Base-by-base conservation (phyloP, 441 rosid species). In the Lepidium campestre region DNA sequence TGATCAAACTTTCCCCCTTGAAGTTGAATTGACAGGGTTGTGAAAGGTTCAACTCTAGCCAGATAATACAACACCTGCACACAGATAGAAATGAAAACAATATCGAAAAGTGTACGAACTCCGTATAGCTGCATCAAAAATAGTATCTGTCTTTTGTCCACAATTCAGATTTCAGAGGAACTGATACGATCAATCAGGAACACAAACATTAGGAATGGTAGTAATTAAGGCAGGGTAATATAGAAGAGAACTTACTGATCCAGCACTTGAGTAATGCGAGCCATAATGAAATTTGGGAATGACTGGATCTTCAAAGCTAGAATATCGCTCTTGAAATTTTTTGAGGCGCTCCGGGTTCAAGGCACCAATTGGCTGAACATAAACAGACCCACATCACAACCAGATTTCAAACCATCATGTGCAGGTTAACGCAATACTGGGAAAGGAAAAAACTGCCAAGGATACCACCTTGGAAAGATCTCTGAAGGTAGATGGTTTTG, bases 1-100 rank as follows among this genome's bases (percentile, higher is more conserved):
- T 96, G 99, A 80, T 93, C 99, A 75, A 93, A 93, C 82, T 93
- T 92, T 73, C 98, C 98, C 77, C 98, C 99, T 96, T 96, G 99
- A 70, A 96, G 84, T 81, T 96, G 97, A 77, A 96, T 86, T 67
- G 98, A 90, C 67, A 96, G 84, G 23, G 99, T 87, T 62, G 97
- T 96, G 75, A 93, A 96, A 25, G 99, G 99, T 67, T 96, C 99
- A 68, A 87, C 86, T 85, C 99, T 84, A 69, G 84, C 87, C 82
- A 93, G 97, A 85, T 93, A 96, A 80, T 96, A 86, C 66, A 96
- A 75, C 32, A 96, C 97, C 98, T 96, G 90, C 55, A 31, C 68
- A 78, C 68, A 74, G 65, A 73, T 27, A 69, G 41, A 70, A 67
- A 39, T 65, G 48, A 45, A 15, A 57, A 44, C 9, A 73, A 12